Base-by-base conservation (phyloP, 2,329 filamentous ascomycete genomes). In the Calonectria hongkongensis region DNA sequence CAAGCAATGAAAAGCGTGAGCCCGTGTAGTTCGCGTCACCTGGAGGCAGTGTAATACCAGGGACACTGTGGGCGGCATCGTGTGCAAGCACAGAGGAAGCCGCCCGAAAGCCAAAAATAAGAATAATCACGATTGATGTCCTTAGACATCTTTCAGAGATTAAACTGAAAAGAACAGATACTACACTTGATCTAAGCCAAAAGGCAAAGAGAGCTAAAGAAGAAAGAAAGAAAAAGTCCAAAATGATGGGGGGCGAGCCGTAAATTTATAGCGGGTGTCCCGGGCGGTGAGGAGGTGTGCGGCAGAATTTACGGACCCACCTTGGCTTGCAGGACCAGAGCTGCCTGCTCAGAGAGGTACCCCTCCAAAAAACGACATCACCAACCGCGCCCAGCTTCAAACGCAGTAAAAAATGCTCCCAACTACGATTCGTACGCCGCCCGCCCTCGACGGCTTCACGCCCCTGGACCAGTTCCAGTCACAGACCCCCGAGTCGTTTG, bases 151-250 rank as follows among this genome's bases (percentile, higher is more conserved):
- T 95, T 94, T 93, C 93, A 95, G 93, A 93, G 92, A 95, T 95
- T 95, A 95, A 95, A 95, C 94, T 95, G 92, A 94, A 94, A 95
- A 95, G 93, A 95, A 95, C 93, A 94, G 93, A 94, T 94, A 94
- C 93, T 95, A 94, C 92, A 94, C 92, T 94, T 94, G 93, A 95
- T 95, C 93, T 94, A 93, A 94, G 91, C 91, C 88, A 90, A 88
- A 88, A 87, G 86, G 82, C 82, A 84, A 84, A 84, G 82, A 84
- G 82, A 84, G 82, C 82, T 84, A 77, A 80, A 75, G 81, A 81
- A 63, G 76, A 82, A 81, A 77, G 77, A 16, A 51, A 51, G 65
- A 77, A 81, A 74, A 74, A 75, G 15, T 47, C 25, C 18, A 74
- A 73, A 71, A 70, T 7, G 54, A n/a, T n/a, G 56, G 70, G 30